Conservation (phyloP, 257 asterid genomes). For the Petrea volubilis region DNA sequence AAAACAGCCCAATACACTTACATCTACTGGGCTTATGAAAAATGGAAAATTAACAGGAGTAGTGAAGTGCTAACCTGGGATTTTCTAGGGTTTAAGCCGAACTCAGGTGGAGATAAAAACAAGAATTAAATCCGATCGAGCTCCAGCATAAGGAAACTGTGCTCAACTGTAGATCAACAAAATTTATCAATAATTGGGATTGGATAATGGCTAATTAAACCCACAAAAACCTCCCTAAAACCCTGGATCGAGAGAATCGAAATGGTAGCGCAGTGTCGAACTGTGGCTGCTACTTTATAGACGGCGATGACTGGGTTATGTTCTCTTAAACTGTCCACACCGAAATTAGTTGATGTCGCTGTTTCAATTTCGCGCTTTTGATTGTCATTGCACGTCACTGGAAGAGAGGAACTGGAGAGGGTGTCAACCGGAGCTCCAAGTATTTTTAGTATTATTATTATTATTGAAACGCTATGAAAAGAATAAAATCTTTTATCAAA, state of each 20-base stretch:
- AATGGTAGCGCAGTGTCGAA: constrained; percentile 11
- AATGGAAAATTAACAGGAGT: not conserved
- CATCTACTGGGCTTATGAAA: not conserved
- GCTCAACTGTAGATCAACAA: constrained; percentile 15
- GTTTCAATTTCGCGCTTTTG: not conserved
- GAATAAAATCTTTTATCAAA: not conserved
- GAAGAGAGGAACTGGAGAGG: constrained; percentile 13
- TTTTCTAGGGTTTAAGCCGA: constrained; percentile 30
- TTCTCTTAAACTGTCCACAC: constrained; percentile 3
- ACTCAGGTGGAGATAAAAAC: not conserved
- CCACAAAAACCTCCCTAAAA: constrained; percentile 4
- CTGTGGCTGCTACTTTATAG: constrained; percentile 27
- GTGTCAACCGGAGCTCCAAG: constrained; percentile 9
- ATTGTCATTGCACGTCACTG: constrained; percentile 12
- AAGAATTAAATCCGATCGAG: not conserved
- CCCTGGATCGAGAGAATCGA: constrained; percentile 13
- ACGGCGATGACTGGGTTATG: not conserved
- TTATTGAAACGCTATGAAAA: not conserved
- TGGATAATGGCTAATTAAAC: not conserved
- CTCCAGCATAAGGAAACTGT: constrained; percentile 13
- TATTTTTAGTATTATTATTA: not conserved
- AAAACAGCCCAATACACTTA: not conserved
- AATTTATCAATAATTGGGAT: not conserved
- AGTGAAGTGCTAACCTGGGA: constrained; percentile 24
- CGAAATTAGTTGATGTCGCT: constrained; percentile 20